Evolutionary conservation across 2,329 filamentous ascomycete genomes (phyloP), one percentile per base, ranked within the genome.

Genomic region (Fusarium globosum): DNA sequence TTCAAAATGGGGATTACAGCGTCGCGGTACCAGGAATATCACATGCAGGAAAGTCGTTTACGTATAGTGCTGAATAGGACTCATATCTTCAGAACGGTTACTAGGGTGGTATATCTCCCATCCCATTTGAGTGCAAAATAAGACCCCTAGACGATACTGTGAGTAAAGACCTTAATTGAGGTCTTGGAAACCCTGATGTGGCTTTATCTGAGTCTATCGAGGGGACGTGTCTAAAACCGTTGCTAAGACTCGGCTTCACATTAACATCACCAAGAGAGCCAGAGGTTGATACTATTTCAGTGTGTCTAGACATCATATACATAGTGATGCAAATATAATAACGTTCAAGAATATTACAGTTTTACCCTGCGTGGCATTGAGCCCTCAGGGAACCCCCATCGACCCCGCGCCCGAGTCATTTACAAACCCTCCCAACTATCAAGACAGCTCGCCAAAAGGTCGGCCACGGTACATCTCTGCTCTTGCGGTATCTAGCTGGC

Each of bases 141-240:
- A 20, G 16, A 26, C 11, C 1, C 3, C 18, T 0, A 13, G 42
- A 2, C 3, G 4, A 9, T 13, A 18, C n/a, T 26, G 1, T 26
- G 14, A 14, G 18, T 18, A 18, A 4, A 8, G 4, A 9, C 2
- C 7, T 23, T 26, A 2, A 11, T 12, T 45, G 0, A 18, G 8
- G 23, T 26, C 11, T 20, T 4, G 7, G 7, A 26, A 18, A 13
- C 6, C 5, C 43, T 26, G 8, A 13, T 3, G 7, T 14, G 23
- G 43, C 23, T 20, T 14, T 14, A 4, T 20, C 12, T 6, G 33
- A 33, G 4, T 33, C 33, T 33, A 33, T 33, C 33, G 12, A 33
- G 33, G 13, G 33, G 33, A 33, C 12, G 11, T 6, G 7, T 26
- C 13, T 4, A 45, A 1, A 20, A 14, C 14, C 12, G 0, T 26